Evolutionary conservation across 192 early-diverging fungal species (phyloP).

Genomic region (Thamnidium elegans): DNA sequence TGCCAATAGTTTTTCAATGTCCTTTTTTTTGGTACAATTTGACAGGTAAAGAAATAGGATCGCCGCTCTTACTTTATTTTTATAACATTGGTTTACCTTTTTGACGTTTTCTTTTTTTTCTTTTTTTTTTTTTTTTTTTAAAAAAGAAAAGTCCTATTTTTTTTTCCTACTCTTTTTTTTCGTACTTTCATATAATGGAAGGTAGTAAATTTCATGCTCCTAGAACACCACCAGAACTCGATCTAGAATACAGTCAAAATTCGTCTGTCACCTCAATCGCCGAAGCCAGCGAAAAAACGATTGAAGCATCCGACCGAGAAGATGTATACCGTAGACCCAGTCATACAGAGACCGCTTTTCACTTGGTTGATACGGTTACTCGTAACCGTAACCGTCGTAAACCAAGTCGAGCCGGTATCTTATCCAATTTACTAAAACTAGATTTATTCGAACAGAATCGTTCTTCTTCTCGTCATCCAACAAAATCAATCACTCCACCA

Average conservation of each 20-base stretch:
- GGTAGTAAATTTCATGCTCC: conserved; percentile 27
- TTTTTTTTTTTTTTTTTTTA: too few relatives aligned
- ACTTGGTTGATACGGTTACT: conserved; percentile 26
- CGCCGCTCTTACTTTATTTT: too few relatives aligned
- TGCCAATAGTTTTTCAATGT: too few relatives aligned
- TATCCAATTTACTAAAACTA: conserved; percentile 46
- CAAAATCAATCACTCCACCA: not conserved
- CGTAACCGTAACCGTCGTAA: not conserved
- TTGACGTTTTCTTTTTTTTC: too few relatives aligned
- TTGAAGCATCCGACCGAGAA: too few relatives aligned
- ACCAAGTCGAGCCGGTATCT: conserved; percentile 40
- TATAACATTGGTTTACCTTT: too few relatives aligned
- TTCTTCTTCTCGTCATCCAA: not conserved
- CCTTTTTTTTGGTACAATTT: too few relatives aligned
- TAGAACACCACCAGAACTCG: conserved; percentile 21
- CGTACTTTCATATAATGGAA: conserved; percentile 12
- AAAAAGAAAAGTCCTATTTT: not conserved
- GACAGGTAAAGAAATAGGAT: too few relatives aligned
- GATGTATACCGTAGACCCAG: not conserved
- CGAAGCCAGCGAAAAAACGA: too few relatives aligned
- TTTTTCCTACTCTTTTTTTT: too few relatives aligned
- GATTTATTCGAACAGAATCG: conserved; percentile 14
- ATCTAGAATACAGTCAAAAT: not conserved
- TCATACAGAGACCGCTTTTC: conserved; percentile 26
- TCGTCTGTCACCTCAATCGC: too few relatives aligned